A percentile compares a stretch with the other conserved stretches of the same genome.
Conservation (phyloP, 179 eudicot genomes). For the Monotropa hypopitys region DNA sequence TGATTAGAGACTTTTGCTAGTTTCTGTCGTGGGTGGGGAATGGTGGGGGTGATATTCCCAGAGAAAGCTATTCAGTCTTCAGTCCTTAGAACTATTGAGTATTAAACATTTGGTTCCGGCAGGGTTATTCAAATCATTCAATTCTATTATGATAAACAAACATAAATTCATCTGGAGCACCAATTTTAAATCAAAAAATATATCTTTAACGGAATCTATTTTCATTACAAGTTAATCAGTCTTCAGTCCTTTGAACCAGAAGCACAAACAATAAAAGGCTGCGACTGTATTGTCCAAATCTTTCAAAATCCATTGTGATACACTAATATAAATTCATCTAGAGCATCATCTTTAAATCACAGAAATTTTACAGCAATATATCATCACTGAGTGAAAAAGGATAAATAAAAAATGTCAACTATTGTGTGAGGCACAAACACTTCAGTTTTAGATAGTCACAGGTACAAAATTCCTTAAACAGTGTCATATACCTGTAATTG, state of each 20-base stretch:
- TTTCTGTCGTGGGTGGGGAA: background rate
- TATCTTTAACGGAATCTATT: too few species aligned
- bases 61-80: background rate
- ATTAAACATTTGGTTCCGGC: background rate
- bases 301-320: background rate
- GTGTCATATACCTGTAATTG: slow-evolving; percentile 60
- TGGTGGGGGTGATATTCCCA: background rate
- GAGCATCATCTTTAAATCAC: background rate
- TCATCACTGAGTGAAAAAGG: background rate
- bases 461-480: background rate
- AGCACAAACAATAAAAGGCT: background rate
- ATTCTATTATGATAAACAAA: too few species aligned
- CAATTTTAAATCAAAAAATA: too few species aligned
- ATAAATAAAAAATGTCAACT: background rate
- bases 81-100: background rate
- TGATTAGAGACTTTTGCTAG: background rate
- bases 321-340: background rate
- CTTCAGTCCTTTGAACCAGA: background rate
- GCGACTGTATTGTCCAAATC: background rate
- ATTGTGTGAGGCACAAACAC: background rate
- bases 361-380: background rate
- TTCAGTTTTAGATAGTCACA: background rate
- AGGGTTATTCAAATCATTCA: too few species aligned
- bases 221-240: background rate
- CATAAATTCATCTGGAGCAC: too few species aligned